Evolutionary conservation across 2,329 filamentous ascomycete genomes (phyloP).

Genomic region (Talaromyces sp.): DNA sequence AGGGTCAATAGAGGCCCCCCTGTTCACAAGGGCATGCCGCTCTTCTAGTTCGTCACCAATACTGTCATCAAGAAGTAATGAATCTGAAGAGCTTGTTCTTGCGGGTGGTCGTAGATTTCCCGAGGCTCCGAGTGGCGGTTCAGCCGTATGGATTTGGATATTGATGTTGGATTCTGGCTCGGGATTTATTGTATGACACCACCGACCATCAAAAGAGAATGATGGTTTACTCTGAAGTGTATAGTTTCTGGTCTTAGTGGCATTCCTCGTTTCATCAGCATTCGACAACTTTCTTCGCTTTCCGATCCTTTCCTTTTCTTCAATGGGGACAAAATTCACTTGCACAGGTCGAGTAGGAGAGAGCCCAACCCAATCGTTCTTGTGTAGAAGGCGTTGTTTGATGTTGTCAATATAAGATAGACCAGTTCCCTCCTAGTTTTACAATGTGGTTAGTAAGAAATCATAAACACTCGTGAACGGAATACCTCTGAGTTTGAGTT

Average conservation of each 20-base stretch:
- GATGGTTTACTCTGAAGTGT: slow-evolving; percentile 3
- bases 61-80: not conserved
- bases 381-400: slow-evolving; percentile 29
- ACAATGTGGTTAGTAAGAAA: not conserved
- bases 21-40: not conserved
- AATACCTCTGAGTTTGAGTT: not conserved
- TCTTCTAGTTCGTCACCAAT: not conserved
- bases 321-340: slow-evolving; percentile 23
- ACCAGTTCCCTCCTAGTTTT: not conserved
- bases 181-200: not conserved
- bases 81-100: not conserved
- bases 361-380: slow-evolving; percentile 34
- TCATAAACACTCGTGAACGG: not conserved
- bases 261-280: slow-evolving; percentile 23
- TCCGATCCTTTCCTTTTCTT: slow-evolving; percentile 28
- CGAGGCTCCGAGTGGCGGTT: not conserved
- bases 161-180: not conserved
- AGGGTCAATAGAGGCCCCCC: not conserved
- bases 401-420: slow-evolving; percentile 19
- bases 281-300: slow-evolving; percentile 31
- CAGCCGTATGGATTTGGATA: slow-evolving; percentile 1
- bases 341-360: slow-evolving; percentile 28
- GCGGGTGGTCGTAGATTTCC: not conserved
- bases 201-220: not conserved
- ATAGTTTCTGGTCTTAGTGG: slow-evolving; percentile 7